Evolutionary conservation across 176 grass and related monocot genomes (phyloP), one percentile per base, ranked within the genome.

Genomic region (Thinopyrum elongatum): DNA sequence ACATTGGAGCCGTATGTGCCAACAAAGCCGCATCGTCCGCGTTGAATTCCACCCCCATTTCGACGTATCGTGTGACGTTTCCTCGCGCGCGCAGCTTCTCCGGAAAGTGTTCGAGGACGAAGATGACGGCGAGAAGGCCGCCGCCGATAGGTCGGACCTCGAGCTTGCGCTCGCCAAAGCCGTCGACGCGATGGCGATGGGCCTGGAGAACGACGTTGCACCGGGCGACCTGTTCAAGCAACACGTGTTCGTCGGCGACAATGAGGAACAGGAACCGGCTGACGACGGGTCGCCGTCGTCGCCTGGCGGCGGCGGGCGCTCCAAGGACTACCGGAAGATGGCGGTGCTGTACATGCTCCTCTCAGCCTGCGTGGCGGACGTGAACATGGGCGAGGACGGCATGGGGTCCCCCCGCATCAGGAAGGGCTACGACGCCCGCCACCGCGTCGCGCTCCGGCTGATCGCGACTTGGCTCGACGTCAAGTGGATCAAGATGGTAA

Each of bases 381-480:
- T 90, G 78, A 88, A 91, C 78, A 82, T 87, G 89, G 78, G 86
- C 70, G 84, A 92, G 79, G 88, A 94, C 1, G 86, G 84, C 61
- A 77, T 83, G 66, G 91, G 86, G 1, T 82, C 81, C 9, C 91
- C 88, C n/a, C 83, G 82, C 67, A 11, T 94, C 71, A 91, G 92
- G 76, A 98, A 94, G 84, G 94, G 97, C 14, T 98, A 98, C 91
- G 97, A 98, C 91, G 94, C 97, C 17, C 90, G 97, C 69, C 97
- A 98, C 86, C 94, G 97, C 41, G 94, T 95, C 38, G 93, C 92
- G 68, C 88, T 98, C 58, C 90, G 97, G 25, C 87, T 95, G 27
- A 76, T 98, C 61, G 92, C 92, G 10, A 92, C 92, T 4, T 98
- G 97, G 97, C 90, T 98, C 30, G 80, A 98, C 79, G 91, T 98